Percentiles rank a stretch among this genome's conserved stretches.
phyloP scores from a whole-genome alignment of 1,139 yeast species.

The Petasospora rhodanensis region DNA sequence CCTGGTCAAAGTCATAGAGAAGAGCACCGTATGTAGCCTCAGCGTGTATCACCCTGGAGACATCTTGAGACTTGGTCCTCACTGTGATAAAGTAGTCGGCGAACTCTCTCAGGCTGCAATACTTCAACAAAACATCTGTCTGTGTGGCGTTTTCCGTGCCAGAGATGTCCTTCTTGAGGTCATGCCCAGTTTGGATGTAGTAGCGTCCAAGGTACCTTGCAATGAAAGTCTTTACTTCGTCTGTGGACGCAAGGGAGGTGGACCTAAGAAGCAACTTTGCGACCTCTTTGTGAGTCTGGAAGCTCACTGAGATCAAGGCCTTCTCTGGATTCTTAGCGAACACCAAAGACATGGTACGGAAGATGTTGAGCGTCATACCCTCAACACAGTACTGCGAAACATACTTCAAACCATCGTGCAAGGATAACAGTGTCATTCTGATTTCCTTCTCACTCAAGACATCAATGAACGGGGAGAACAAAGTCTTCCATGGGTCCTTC shows the following conservation, averaged over 20 bases:
- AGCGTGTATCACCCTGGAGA: no score
- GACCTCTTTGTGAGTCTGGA: slow-evolving; percentile 19
- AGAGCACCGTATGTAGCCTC: no score
- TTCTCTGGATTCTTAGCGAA: slow-evolving; percentile 10
- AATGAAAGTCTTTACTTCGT: slow-evolving; percentile 36
- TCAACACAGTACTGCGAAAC: slow-evolving; percentile 7
- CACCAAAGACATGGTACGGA: slow-evolving; percentile 20
- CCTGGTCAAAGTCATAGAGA: no score
- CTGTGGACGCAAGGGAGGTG: slow-evolving; percentile 10
- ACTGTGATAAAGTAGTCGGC: no score
- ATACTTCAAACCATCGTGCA: slow-evolving; percentile 10
- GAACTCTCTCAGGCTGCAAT: no score
- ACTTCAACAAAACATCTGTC: no score
- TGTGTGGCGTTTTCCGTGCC: no score
- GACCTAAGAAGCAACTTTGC: slow-evolving; percentile 26
- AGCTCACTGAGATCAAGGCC: slow-evolving; percentile 4
- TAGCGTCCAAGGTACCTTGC: slow-evolving; percentile 40
- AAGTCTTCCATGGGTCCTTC: slow-evolving; percentile 11
- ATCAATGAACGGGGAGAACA: slow-evolving; percentile 12
- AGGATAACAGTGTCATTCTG: slow-evolving; percentile 3
- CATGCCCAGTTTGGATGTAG: slow-evolving; percentile 31
- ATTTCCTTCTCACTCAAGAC: slow-evolving; percentile 6
- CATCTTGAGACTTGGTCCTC: no score
- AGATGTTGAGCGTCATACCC: slow-evolving; percentile 3
- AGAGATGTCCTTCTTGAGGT: no score